Conservation (phyloP, 805 yeast genomes). For the Suhomyces faveliae region DNA sequence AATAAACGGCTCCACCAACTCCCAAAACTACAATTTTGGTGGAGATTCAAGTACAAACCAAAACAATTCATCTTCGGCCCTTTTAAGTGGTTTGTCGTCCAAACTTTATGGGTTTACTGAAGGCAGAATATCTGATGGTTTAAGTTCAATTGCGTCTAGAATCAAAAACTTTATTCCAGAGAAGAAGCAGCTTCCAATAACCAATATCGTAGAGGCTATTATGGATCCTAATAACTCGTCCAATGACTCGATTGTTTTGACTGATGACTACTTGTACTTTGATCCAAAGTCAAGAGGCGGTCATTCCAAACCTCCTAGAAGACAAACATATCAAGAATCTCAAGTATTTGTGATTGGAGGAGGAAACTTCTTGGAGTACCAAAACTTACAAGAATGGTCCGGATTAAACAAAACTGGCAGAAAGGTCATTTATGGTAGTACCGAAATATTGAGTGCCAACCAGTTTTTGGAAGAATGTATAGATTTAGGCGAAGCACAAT, state of each 20-base stretch:
- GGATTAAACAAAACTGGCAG: constrained; percentile 34
- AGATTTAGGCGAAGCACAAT: constrained; percentile 38
- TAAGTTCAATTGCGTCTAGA: constrained; percentile 85
- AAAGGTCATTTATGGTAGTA: constrained; percentile 81
- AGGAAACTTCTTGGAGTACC: constrained; percentile 92
- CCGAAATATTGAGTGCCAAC: constrained; percentile 67
- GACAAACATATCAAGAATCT: constrained; percentile 77
- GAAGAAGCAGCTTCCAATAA: constrained; percentile 82
- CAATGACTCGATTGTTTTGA: constrained; percentile 61
- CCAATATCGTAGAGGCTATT: constrained; percentile 86
- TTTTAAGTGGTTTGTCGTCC: constrained; percentile 71
- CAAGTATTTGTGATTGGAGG: constrained; percentile 95
- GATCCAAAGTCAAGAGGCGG: constrained; percentile 93
- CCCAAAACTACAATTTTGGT: constrained; percentile 20
- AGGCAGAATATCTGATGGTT: constrained; percentile 82
- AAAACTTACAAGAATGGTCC: constrained; percentile 89
- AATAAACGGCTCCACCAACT: constrained; percentile 28
- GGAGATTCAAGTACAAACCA: constrained; percentile 29
- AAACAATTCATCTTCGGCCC: constrained; percentile 49
- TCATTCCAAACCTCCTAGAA: constrained; percentile 82
- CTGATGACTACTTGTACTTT: constrained; percentile 87
- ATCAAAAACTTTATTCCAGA: constrained; percentile 85
- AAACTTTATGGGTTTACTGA: constrained; percentile 79
- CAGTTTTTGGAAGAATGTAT: constrained; percentile 69
- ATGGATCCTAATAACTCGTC: constrained; percentile 76